These are phyloP conservation scores for Corylus avellana DNA, from an alignment of 306 rosid species.

Conservation along the genomic window DNA sequence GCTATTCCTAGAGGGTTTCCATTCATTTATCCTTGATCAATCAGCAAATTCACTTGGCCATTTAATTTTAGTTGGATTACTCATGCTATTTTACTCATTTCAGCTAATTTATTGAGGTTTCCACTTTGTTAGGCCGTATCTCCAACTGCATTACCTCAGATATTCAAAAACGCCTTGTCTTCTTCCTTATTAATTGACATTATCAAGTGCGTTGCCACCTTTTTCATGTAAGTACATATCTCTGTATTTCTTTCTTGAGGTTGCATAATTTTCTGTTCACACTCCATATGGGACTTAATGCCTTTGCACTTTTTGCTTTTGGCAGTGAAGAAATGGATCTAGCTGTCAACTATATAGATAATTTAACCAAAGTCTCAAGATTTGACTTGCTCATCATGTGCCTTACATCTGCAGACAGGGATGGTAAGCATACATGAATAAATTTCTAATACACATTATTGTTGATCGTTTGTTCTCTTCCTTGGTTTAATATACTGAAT, in stretches of 20 bases:
- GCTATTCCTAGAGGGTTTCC: neutral
- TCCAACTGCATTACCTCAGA: constrained; percentile 64
- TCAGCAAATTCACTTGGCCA: neutral
- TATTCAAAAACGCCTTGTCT: constrained; percentile 84
- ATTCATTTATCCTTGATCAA: neutral
- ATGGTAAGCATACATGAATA: constrained; percentile 48
- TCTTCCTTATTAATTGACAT: constrained; percentile 70
- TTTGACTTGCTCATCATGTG: constrained; percentile 77
- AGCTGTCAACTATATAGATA: constrained; percentile 61
- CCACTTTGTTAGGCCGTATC: constrained; percentile 51
- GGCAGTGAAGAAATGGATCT: constrained; percentile 78
- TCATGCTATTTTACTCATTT: constrained; percentile 15
- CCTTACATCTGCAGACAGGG: constrained; percentile 62
- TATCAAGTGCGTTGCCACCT: constrained; percentile 72
- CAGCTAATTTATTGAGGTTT: constrained; percentile 19
- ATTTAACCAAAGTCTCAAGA: constrained; percentile 76
- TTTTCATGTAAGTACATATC: constrained; percentile 63
- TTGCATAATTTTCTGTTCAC: constrained; percentile 14
- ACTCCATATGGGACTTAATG: constrained; percentile 18
- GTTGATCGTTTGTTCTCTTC: neutral
- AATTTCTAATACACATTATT: neutral
- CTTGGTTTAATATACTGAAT: neutral
- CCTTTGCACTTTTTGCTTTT: constrained; percentile 19
- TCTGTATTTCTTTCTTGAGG: neutral
- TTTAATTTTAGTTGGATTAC: neutral